phyloP scores from a whole-genome alignment of 768 basidiomycete genomes.

The Suillus spraguei region DNA sequence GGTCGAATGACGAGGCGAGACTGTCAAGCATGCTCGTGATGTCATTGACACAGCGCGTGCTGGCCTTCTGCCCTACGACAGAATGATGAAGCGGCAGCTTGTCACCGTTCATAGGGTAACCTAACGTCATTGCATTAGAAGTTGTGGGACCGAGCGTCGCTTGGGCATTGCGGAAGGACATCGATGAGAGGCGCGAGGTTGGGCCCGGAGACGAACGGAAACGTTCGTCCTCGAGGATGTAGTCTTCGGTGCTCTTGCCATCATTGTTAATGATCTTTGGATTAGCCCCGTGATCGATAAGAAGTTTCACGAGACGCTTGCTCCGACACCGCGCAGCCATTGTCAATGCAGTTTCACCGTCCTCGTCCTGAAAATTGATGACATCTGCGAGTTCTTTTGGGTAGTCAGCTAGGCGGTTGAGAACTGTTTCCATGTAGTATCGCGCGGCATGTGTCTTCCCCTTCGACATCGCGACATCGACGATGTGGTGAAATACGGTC shows the following conservation, averaged over 20 bases:
- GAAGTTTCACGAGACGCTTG: constrained; percentile 91
- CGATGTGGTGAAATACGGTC: constrained; percentile 97
- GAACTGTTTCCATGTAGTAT: constrained; percentile 98
- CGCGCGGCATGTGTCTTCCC: constrained; percentile 97
- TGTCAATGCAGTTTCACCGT: constrained; percentile 96
- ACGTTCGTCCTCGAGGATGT: constrained; percentile 97
- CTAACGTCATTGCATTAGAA: constrained; percentile 24
- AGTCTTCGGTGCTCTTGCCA: constrained; percentile 97
- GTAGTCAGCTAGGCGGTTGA: constrained; percentile 85
- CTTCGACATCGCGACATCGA: constrained; percentile 96
- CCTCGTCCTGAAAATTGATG: constrained; percentile 99
- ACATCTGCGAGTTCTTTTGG: constrained; percentile 96
- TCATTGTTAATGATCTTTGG: constrained; percentile 94
- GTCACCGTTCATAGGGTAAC: constrained; percentile 54
- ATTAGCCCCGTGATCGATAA: constrained; percentile 96
- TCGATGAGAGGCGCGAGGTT: constrained; percentile 61
- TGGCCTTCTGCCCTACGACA: constrained; percentile 80
- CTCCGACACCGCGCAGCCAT: constrained; percentile 95
- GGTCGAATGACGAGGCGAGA: constrained; percentile 88
- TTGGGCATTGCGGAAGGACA: constrained; percentile 77
- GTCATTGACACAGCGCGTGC: constrained; percentile 82
- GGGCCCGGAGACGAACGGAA: constrained; percentile 91
- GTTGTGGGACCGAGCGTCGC: constrained; percentile 47
- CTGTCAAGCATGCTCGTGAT: constrained; percentile 85
- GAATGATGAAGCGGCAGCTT: constrained; percentile 84